These are phyloP conservation scores for Yarrowia sp. DNA, from an alignment of 805 yeast species.

Conservation along the genomic window DNA sequence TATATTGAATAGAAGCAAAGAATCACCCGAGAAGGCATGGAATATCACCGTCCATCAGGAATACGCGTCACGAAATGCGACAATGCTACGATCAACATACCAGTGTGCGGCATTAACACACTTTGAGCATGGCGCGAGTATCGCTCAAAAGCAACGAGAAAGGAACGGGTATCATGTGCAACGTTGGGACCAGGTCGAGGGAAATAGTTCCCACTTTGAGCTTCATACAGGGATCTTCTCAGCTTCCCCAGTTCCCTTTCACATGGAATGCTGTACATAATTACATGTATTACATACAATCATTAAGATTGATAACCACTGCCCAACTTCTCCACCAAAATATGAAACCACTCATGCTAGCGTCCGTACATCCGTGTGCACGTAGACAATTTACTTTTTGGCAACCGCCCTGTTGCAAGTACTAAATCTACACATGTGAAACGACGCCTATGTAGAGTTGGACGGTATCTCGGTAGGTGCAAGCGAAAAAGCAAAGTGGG, in stretches of 20 bases:
- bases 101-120: constrained; percentile 16
- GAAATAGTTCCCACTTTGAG: not conserved
- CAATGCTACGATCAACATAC: constrained; percentile 19
- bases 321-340: not conserved
- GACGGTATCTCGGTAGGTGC: not conserved
- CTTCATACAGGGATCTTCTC: not conserved
- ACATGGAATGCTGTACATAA: not conserved
- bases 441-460: not conserved
- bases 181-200: not conserved
- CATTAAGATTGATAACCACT: not conserved
- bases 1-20: too few relatives aligned
- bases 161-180: not conserved
- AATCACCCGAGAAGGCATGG: too few relatives aligned
- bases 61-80: too few relatives aligned
- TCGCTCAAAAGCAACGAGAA: not conserved
- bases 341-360: not conserved
- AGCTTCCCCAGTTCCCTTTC: not conserved
- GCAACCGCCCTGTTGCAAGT: not conserved
- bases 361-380: not conserved
- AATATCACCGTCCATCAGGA: not conserved
- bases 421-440: constrained; percentile 3
- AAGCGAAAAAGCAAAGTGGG: constrained; percentile 15
- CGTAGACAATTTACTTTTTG: not conserved
- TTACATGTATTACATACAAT: not conserved
- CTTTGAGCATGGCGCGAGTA: not conserved